Evolutionary conservation across 1,284 basidiomycete species (phyloP), one percentile per base, ranked within the genome.

Genomic region (Apiotrichum sp.): DNA sequence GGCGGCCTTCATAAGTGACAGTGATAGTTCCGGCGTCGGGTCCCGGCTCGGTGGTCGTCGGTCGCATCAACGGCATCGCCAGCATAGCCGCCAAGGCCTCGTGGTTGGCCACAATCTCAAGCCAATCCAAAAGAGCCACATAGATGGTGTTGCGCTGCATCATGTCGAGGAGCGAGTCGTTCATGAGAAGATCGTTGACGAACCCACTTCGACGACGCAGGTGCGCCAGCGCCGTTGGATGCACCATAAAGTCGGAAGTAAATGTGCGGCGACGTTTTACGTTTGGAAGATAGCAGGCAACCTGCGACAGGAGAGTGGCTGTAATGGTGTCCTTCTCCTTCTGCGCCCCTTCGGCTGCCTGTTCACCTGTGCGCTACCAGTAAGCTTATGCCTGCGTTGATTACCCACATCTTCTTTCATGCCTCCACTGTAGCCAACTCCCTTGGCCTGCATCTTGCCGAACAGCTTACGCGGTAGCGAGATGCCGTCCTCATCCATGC

Each of bases 161-260:
- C 90, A 95, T 93, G 70, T 95, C 92, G 43, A 88, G 82, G 40
- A 96, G 78, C 9, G 91, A 93, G 72, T 93, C 92, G 65, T 93
- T 93, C 58, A 88, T 81, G 34, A 96, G 80, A 39, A 95, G 82
- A 42, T 86, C 83, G 62, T 86, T 89, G 55, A 95, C 83, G 66
- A 85, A 86, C 66, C 89, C 90, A 77, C 93, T 93, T 38, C 90
- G 82, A 63, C 92, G 80, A 44, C 92, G 83, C 47, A 96, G 83
- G 73, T 93, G 91, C 4, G 91, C 89, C 29, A 95, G 78, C 1
- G 89, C 84, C 1, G 89, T 92, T 1, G 90, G 90, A 68, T 93
- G 89, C 8, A 89, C 86, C 50, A 92, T 81, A 66, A 88, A 89
- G 76, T 95, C 91, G 62, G 88, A 89, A 2, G 88, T 83, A 58